Evolutionary conservation across 208 protist genomes (phyloP).

Genomic region (Leishmania mexicana): DNA sequence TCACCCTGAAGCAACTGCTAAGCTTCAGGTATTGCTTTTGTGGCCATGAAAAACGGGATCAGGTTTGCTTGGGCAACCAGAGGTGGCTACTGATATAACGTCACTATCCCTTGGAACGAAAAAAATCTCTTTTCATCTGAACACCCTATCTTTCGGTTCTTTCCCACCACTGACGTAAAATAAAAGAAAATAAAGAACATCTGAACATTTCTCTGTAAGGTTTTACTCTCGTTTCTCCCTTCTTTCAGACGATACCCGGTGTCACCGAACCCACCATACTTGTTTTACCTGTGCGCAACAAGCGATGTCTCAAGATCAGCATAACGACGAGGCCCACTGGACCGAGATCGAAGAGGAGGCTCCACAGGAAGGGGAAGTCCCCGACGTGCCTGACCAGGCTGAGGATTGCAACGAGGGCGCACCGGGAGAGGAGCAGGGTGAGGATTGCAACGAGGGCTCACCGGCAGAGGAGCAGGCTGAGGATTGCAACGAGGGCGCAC

Average conservation of each 20-base stretch:
- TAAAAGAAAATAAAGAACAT: not conserved
- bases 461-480: no score
- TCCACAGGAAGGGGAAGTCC: not conserved
- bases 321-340: not conserved
- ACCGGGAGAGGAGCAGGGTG: no score
- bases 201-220: not conserved
- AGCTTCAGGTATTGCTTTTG: not conserved
- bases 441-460: no score
- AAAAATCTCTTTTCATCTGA: not conserved
- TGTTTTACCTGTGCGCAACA: not conserved
- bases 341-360: not conserved
- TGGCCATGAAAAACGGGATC: not conserved
- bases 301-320: not conserved
- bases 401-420: no score
- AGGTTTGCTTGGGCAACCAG: not conserved
- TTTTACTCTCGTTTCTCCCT: not conserved
- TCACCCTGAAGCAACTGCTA: not conserved
- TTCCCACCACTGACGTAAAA: not conserved
- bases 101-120: not conserved
- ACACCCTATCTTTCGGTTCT: not conserved
- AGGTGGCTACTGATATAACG: not conserved
- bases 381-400: not conserved
- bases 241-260: not conserved
- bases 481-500: no score
- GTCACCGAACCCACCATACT: not conserved